Evolutionary conservation across 2,329 filamentous ascomycete species (phyloP).

Genomic region (Ploettnerulaceae sp.): DNA sequence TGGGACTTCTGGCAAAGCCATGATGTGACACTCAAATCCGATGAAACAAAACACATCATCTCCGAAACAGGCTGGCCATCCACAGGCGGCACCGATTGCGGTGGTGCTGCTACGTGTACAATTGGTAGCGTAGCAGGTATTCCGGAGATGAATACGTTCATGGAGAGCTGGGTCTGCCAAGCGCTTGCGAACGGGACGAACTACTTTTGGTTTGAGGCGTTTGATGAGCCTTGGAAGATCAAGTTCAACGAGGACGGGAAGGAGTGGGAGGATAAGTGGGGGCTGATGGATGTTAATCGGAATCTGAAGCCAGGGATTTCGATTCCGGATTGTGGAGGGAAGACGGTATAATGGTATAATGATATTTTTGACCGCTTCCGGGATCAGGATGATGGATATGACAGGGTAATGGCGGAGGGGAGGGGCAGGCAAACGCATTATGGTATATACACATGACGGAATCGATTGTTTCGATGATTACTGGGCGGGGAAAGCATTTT

Average conservation of each 20-base stretch:
- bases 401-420: too few species aligned
- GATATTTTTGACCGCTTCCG: too few species aligned
- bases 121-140: slow-evolving; percentile 73
- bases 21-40: slow-evolving; percentile 57
- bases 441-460: too few species aligned
- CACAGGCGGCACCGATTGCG: slow-evolving; percentile 74
- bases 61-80: slow-evolving; percentile 91
- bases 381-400: too few species aligned
- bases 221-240: slow-evolving; percentile 95
- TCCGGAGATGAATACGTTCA: slow-evolving; percentile 76
- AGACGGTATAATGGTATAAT: slow-evolving; percentile 37
- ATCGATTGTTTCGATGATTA: too few species aligned
- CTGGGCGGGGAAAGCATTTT: too few species aligned
- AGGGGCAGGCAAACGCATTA: too few species aligned
- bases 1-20: slow-evolving; percentile 72
- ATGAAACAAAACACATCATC: slow-evolving; percentile 68
- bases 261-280: slow-evolving; percentile 95
- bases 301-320: slow-evolving; percentile 78
- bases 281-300: slow-evolving; percentile 78
- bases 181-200: slow-evolving; percentile 77
- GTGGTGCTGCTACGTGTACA: slow-evolving; percentile 51
- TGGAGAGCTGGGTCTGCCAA: slow-evolving; percentile 79
- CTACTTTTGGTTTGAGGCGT: slow-evolving; percentile 97
- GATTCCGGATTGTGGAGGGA: slow-evolving; percentile 82
- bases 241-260: slow-evolving; percentile 61